phyloP scores from a whole-genome alignment of 2,329 filamentous ascomycete genomes.

The Colletotrichum magnum region DNA sequence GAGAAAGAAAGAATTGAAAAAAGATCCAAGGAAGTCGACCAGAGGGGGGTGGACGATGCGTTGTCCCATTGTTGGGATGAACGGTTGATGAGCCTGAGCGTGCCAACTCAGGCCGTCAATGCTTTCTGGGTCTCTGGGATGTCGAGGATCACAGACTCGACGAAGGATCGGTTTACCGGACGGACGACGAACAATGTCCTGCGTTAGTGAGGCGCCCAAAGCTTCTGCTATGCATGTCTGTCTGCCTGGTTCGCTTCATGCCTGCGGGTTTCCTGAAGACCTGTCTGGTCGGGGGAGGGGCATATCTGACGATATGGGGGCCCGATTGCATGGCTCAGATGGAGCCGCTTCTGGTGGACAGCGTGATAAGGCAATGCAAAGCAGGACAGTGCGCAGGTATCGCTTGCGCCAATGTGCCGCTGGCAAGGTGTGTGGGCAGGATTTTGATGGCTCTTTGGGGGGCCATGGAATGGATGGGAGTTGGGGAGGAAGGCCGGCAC shows the following conservation, averaged over 20 bases:
- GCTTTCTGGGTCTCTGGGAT: slow-evolving; percentile 37
- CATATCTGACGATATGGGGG: slow-evolving; percentile 28
- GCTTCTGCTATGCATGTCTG: slow-evolving; percentile 7
- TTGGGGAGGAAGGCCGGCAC: slow-evolving; percentile 26
- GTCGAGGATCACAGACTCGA: slow-evolving; percentile 33
- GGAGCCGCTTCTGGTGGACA: slow-evolving; percentile 16
- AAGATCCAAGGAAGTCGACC: too few relatives aligned
- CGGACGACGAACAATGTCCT: slow-evolving; percentile 28
- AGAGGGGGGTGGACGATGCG: slow-evolving; percentile 21
- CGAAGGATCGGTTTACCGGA: slow-evolving; percentile 32
- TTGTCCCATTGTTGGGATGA: slow-evolving; percentile 34
- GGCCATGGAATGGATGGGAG: slow-evolving; percentile 18
- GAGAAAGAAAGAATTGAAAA: background rate
- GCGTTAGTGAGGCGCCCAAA: slow-evolving; percentile 1
- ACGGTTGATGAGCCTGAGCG: slow-evolving; percentile 13
- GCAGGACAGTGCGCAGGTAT: slow-evolving; percentile 9
- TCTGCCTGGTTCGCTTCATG: slow-evolving; percentile 13
- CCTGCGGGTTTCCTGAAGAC: slow-evolving; percentile 7
- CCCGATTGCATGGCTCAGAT: slow-evolving; percentile 22
- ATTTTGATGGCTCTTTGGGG: background rate
- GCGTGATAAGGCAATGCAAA: slow-evolving; percentile 20
- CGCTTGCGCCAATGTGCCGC: slow-evolving; percentile 28
- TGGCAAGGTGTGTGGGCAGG: slow-evolving; percentile 12
- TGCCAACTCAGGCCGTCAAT: slow-evolving; percentile 29
- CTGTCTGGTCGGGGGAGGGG: slow-evolving; percentile 20